Base-by-base conservation (phyloP, 164 flowering plant genomes). In the Litsea cubeba region DNA sequence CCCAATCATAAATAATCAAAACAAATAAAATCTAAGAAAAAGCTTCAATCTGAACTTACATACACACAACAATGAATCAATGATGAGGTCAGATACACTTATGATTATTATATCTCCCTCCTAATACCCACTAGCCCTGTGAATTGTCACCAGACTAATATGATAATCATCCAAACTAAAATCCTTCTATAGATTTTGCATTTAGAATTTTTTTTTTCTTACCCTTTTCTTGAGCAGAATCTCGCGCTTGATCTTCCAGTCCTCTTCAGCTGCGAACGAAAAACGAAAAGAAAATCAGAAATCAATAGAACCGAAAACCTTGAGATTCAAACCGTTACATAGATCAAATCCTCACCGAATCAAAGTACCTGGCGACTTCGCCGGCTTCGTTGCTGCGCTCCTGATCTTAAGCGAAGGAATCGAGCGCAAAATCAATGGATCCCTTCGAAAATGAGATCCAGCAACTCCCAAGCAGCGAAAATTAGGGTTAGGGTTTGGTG, bases 171-270 rank as follows among this genome's bases (percentile, higher is more conserved):
- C 10, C 46, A 40, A 8, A 40, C 46, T 40, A 40, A 40, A 40
- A 40, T 7, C 11, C 46, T 40, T 40, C 0, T 7, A 35, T 35
- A 10, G 46, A 5, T 35, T 35, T 35, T 35, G 46, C 46, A 35
- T 7, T 4, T 30, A 30, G 32, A 30, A 30, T 30, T 4, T 30
- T 30, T 30, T 30, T 4, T 2, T 30, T 5, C 35, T 3, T 83
- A 94, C 95, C 92, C 85, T 89, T 84, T 93, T 95, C 86, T 90
- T 79, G 4, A 88, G 87, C 63, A 95, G 86, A 74, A 79, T 12
- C 68, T 85, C 93, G 28, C 99, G 81, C 80, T 93, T 95, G 26
- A 58, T 81, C 81, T 87, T 91, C 99, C 99, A 95, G 1, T 95
- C 99, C 82, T 89, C 93, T 83, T 95, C 99, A 82, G 96, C 99